These are phyloP conservation scores for Lactifluus rugatus DNA, from an alignment of 768 basidiomycete genomes.

Conservation along the genomic window DNA sequence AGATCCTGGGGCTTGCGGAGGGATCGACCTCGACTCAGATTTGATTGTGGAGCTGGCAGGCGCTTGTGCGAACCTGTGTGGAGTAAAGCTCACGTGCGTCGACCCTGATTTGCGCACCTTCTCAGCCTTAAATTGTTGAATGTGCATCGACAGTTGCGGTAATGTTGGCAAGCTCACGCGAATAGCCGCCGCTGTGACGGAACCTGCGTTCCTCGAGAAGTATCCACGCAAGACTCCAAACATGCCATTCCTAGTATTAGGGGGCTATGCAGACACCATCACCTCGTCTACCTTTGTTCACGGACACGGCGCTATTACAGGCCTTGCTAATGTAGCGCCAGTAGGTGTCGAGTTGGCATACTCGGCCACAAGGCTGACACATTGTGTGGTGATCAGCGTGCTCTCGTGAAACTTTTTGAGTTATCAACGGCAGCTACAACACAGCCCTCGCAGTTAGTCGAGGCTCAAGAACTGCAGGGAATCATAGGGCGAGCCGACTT, in stretches of 20 bases:
- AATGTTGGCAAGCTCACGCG: slow-evolving; percentile 88
- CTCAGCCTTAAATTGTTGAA: slow-evolving; percentile 3
- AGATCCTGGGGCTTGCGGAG: slow-evolving; percentile 83
- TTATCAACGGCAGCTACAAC: slow-evolving; percentile 47
- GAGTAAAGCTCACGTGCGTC: slow-evolving; percentile 82
- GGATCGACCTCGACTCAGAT: slow-evolving; percentile 88
- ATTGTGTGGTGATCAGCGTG: slow-evolving; percentile 32
- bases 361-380: neutral
- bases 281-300: slow-evolving; percentile 61
- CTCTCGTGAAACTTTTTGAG: slow-evolving; percentile 51
- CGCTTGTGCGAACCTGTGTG: slow-evolving; percentile 68
- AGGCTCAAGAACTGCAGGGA: slow-evolving; percentile 69
- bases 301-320: slow-evolving; percentile 85
- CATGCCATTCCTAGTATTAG: slow-evolving; percentile 74
- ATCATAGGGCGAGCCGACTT: slow-evolving; percentile 74
- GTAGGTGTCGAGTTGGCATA: slow-evolving; percentile 30
- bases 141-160: slow-evolving; percentile 49
- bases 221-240: slow-evolving; percentile 60
- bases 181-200: slow-evolving; percentile 59
- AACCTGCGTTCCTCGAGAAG: slow-evolving; percentile 40
- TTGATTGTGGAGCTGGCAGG: slow-evolving; percentile 70
- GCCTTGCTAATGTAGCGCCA: slow-evolving; percentile 76
- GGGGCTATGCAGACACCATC: slow-evolving; percentile 80
- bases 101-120: neutral
- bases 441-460: slow-evolving; percentile 47